Conservation (phyloP, 1,284 basidiomycete species). For the Ceratobasidium sp. region DNA sequence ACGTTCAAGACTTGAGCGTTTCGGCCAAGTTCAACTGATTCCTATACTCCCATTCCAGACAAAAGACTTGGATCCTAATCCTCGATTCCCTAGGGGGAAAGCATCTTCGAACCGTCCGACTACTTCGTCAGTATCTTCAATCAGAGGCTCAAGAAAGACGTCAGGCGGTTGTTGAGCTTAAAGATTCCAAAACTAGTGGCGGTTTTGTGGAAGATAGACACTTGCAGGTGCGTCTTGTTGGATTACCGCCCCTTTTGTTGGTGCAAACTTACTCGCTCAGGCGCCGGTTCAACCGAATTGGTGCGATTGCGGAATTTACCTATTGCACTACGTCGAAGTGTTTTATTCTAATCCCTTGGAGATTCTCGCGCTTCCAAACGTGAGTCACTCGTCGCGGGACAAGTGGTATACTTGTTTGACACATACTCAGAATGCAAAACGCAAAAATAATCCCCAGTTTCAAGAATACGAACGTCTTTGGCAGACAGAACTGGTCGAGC, state of each 20-base stretch:
- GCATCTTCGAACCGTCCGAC: slow-evolving; percentile 69
- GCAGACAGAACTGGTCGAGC: slow-evolving; percentile 20
- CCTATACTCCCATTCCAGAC: slow-evolving; percentile 2
- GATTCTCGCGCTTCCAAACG: slow-evolving; percentile 47
- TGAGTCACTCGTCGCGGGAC: slow-evolving; percentile 41
- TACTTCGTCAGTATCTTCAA: slow-evolving; percentile 72
- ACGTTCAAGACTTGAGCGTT: slow-evolving; percentile 34
- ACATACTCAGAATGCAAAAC: slow-evolving; percentile 15
- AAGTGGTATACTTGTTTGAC: background rate
- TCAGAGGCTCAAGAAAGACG: slow-evolving; percentile 84
- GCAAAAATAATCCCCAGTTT: slow-evolving; percentile 11
- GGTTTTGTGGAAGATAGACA: slow-evolving; percentile 48
- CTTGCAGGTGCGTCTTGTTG: slow-evolving; percentile 10
- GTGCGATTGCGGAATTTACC: slow-evolving; percentile 57
- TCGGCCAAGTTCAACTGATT: slow-evolving; percentile 6
- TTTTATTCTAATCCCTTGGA: slow-evolving; percentile 46
- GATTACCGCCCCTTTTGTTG: background rate
- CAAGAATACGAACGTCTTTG: slow-evolving; percentile 25
- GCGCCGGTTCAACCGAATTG: slow-evolving; percentile 56
- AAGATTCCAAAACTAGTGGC: slow-evolving; percentile 56
- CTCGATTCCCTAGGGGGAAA: slow-evolving; percentile 83
- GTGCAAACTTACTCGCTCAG: slow-evolving; percentile 41
- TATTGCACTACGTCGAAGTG: slow-evolving; percentile 51
- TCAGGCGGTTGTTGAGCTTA: slow-evolving; percentile 51
- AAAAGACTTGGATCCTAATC: slow-evolving; percentile 78